A percentile compares a stretch with the other conserved stretches of the same genome.
Conservation (phyloP, 2,329 filamentous ascomycete genomes). For the Aureobasidium namibiae region DNA sequence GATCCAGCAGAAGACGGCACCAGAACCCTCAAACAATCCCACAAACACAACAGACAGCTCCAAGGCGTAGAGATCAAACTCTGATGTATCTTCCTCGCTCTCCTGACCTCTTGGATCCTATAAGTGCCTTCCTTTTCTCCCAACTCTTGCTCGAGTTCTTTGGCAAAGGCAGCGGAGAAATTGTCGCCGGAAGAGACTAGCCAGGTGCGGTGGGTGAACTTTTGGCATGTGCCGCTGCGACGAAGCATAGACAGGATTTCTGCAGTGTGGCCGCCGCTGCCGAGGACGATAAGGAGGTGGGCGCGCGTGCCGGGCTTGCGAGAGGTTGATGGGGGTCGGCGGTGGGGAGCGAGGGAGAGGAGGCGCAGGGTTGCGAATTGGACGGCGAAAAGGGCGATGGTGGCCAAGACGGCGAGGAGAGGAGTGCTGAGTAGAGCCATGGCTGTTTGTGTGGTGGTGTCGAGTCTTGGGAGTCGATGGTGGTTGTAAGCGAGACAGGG, state of each 20-base stretch:
- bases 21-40: conserved; percentile 13
- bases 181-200: conserved; percentile 68
- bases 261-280: conserved; percentile 87
- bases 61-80: conserved; percentile 64
- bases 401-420: conserved; percentile 24
- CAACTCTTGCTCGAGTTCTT: conserved; percentile 51
- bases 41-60: conserved; percentile 58
- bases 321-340: conserved; percentile 20
- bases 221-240: conserved; percentile 39
- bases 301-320: conserved; percentile 30
- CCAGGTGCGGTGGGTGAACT: conserved; percentile 64
- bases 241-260: conserved; percentile 86
- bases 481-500: neutral
- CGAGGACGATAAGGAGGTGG: conserved; percentile 73
- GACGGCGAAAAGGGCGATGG: conserved; percentile 27
- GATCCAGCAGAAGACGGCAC: neutral
- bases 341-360: conserved; percentile 30
- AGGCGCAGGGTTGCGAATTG: conserved; percentile 30
- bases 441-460: neutral
- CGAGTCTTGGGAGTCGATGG: neutral
- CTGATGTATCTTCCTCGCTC: conserved; percentile 78
- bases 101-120: conserved; percentile 59
- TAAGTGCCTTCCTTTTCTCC: conserved; percentile 36
- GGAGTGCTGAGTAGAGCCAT: conserved; percentile 1
- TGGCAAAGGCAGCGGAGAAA: conserved; percentile 57